Conservation (phyloP, 495 filamentous ascomycete species). For the Aspergillus ellipticus region DNA sequence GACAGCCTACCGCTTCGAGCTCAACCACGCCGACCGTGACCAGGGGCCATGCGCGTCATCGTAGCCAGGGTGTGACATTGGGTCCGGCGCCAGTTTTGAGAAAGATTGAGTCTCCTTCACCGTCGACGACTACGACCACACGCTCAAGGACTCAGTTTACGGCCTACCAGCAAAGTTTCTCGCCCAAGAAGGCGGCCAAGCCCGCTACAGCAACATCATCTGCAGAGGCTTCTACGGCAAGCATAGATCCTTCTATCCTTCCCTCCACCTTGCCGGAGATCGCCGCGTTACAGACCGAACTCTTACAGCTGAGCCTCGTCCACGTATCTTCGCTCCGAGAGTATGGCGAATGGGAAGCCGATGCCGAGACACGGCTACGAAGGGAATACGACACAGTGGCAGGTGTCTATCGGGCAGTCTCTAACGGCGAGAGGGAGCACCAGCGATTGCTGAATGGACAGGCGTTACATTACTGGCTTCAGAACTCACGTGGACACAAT, state of each 20-base stretch:
- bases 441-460: conserved; percentile 40
- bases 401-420: conserved; percentile 27
- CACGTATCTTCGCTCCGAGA: conserved; percentile 45
- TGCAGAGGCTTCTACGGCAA: background rate
- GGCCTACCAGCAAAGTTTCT: conserved; percentile 67
- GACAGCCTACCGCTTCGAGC: conserved; percentile 28
- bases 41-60: conserved; percentile 34
- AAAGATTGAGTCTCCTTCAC: conserved; percentile 8
- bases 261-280: conserved; percentile 54
- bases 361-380: conserved; percentile 31
- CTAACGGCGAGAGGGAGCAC: conserved; percentile 33
- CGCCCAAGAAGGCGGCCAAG: conserved; percentile 61
- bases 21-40: conserved; percentile 12
- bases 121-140: conserved; percentile 17
- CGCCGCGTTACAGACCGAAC: conserved; percentile 62
- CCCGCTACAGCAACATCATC: conserved; percentile 44
- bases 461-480: conserved; percentile 38
- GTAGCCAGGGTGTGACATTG: conserved; percentile 32
- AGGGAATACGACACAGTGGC: conserved; percentile 40
- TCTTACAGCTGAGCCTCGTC: conserved; percentile 68
- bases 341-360: conserved; percentile 34
- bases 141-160: conserved; percentile 54
- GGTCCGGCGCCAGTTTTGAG: conserved; percentile 16
- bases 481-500: conserved; percentile 28
- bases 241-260: conserved; percentile 19